Conservation (phyloP, 2,329 filamentous ascomycete genomes). For the Colletotrichum lini region DNA sequence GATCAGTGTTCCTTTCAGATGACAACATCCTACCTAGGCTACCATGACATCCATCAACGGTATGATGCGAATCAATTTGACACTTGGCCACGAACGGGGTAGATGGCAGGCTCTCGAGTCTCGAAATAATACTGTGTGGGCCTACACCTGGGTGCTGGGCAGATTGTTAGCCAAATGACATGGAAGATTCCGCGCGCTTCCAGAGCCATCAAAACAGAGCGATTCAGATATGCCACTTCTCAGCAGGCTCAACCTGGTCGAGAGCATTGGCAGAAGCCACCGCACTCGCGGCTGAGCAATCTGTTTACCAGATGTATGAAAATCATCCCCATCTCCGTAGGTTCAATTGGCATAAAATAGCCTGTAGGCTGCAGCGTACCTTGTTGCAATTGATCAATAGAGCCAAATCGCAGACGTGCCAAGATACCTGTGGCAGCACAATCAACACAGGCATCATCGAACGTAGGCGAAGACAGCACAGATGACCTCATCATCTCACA, state of each 20-base stretch:
- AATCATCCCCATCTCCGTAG: conserved; percentile 33
- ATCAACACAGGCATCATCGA: not conserved
- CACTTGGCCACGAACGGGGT: not conserved
- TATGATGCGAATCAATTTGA: not conserved
- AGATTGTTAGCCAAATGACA: conserved; percentile 25
- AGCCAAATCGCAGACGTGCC: not conserved
- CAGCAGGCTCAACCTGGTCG: conserved; percentile 43
- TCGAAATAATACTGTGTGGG: conserved; percentile 14
- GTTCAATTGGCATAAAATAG: not conserved
- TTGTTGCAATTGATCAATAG: conserved; percentile 2
- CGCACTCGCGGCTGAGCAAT: conserved; percentile 42
- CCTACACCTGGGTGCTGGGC: conserved; percentile 15
- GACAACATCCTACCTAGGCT: not conserved
- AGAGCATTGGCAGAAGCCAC: conserved; percentile 30
- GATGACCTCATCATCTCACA: not conserved
- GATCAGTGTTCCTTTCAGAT: not conserved
- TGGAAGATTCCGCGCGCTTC: conserved; percentile 36
- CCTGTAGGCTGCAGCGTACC: conserved; percentile 23
- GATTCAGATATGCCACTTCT: conserved; percentile 43
- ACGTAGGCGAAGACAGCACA: not conserved
- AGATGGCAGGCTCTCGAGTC: not conserved
- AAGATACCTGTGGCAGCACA: not conserved
- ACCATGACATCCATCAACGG: not conserved
- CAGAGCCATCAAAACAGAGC: conserved; percentile 22
- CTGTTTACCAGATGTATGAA: conserved; percentile 44